Evolutionary conservation across 2,329 filamentous ascomycete genomes (phyloP), one percentile per base, ranked within the genome.

Genomic region (Fusarium heterosporum): DNA sequence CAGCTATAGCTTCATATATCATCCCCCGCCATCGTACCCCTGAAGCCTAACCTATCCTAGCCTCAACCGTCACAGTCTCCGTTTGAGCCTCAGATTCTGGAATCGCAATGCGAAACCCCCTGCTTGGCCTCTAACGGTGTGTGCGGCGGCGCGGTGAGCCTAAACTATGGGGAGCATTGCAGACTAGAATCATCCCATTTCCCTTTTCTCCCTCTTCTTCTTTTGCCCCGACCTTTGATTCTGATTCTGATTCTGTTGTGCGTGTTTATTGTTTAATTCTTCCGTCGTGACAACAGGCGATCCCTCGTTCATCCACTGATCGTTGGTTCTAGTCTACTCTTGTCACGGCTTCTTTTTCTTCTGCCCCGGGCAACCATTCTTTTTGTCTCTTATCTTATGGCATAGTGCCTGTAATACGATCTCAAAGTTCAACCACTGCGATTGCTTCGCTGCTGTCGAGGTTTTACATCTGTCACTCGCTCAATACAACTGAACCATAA

Each of bases 21-120:
- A 61, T 49, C 38, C 54, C 56, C 55, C 48, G 40, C 53, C 14
- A 29, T 34, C n/a, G 17, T 28, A 53, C 55, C 62, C 66, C 46
- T 59, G 58, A 54, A 54, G 59, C 65, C 57, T 53, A 55, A 32
- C 58, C 54, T 54, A 46, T 55, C 45, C 60, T 68, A 71, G 70
- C 70, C 61, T 64, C 64, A 65, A 57, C 49, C 51, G 67, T 68
- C 60, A 59, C 68, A 72, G 57, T 51, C 58, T 47, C 66, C 61
- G 70, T 72, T 68, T 71, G 70, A 72, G 70, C 57, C 68, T 72
- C 66, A 69, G 68, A 63, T 57, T 64, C 66, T 55, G 53, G 63
- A 65, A 64, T 42, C 58, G 29, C 32, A 39, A 63, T 50, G 39
- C 40, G 28, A 46, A 22, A 40, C 39, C 46, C 46, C 49, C 43